Evolutionary conservation across 345 rosid species (phyloP), one percentile per base, ranked within the genome.

Genomic region (Physaria fendleri): DNA sequence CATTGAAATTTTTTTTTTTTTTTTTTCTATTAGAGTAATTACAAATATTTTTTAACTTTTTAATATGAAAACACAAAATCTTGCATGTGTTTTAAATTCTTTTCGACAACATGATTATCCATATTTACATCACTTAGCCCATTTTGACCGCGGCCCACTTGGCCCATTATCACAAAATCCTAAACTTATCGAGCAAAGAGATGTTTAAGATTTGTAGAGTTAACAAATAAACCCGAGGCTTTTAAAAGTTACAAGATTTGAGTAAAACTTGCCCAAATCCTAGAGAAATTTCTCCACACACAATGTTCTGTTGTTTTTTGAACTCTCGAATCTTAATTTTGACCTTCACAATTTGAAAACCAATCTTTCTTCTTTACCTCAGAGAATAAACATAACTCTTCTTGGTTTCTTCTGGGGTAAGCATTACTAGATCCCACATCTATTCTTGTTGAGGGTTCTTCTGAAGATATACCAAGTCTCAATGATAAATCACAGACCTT

Each of bases 401-500:
- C 75, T 33, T 59, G 60, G 64, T 66, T 77, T 33, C 56, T 75
- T 37, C 69, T 74, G 8, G 39, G 44, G 53, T 68, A 68, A 48
- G 34, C 81, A 17, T 52, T 78, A 75, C 66, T 74, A 12, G 54
- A 73, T 53, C 69, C 78, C 46, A 63, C 68, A 39, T 70, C 81
- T 71, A 21, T 39, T 63, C 74, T 76, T 54, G 46, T 58, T 18
- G 64, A 65, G 2, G 81, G 74, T 35, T 82, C n/a, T n/a, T n/a
- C 83, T 33, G 84, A 71, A 24, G 72, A 74, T 46, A 63, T 70
- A 71, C 97, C 90, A 65, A 93, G 81, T 74, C 94, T 77, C 76
- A 93, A 74, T 16, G 95, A 85, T 35, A 93, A 77, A 79, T 93
- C 97, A 38, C 94, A 89, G 20, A 73, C 75, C 46, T 45, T 64